Base-by-base conservation (phyloP, 2,329 filamentous ascomycete species). In the Endocalyx cinctus region DNA sequence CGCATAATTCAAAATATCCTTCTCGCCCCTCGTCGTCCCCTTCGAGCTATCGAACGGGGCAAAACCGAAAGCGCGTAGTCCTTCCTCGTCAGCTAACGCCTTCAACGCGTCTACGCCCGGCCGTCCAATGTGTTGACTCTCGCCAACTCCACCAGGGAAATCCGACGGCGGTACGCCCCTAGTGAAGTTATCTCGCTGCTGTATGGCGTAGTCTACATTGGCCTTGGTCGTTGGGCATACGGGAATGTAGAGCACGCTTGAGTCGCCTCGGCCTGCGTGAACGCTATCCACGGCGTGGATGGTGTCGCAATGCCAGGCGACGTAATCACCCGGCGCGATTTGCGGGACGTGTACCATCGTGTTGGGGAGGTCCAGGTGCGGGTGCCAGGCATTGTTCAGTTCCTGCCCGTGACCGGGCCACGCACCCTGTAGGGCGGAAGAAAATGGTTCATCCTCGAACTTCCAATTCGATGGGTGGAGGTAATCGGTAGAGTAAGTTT, bases 201-300 rank as follows among this genome's bases (percentile, higher is more conserved):
- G 70, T 3, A 64, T 71, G 2, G 89, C 67, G 53, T 88, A 92
- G 19, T 75, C 62, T 0, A 83, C 79, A 51, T 92, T 95, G 27
- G 70, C 68, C 34, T 81, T 74, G 1, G 87, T 94, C 19, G 87
- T 70, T 0, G 89, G 88, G 35, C 85, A 90, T 0, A 85, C 81
- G 1, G 89, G 88, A 34, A 95, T 92, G 52, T 96, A 95, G 40
- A 95, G 53, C 1, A 94, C 87, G 49, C 79, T 86, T 0, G 82
- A 84, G 58, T 94, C 87, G 0, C 64, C 55, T 15, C 59, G 66
- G 2, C 87, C 87, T 2, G 58, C 58, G 54, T 94, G 87, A 1
- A 78, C 67, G 41, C 75, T 78, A 62, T 95, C 88, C 1, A 94
- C 87, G 0, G 86, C 77, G 57, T 95, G 88, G 26, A 94, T 81